Conservation (phyloP, 2,329 filamentous ascomycete species). For the Phoma sp. region DNA sequence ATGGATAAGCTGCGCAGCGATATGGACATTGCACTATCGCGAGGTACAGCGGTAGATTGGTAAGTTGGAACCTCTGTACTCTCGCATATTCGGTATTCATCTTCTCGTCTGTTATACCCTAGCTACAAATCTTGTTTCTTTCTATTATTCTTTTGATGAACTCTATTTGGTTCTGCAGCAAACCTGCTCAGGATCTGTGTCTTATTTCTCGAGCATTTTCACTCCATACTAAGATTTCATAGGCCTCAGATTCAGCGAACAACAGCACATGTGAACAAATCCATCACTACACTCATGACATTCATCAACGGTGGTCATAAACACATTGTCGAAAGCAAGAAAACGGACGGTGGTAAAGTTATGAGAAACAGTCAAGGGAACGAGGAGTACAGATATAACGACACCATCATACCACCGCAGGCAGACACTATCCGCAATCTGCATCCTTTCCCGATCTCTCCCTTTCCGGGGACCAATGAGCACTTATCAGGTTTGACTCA, state of each 20-base stretch:
- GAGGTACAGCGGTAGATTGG: conserved; percentile 28
- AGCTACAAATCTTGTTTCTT: not conserved
- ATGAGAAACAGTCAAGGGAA: conserved; percentile 7
- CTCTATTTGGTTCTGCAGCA: too few relatives aligned
- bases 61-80: conserved; percentile 14
- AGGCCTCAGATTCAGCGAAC: conserved; percentile 29
- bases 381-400: conserved; percentile 6
- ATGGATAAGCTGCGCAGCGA: conserved; percentile 32
- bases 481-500: conserved; percentile 27
- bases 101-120: too few relatives aligned
- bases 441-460: conserved; percentile 34
- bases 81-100: too few relatives aligned
- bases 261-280: conserved; percentile 22
- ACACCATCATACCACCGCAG: conserved; percentile 12
- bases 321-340: conserved; percentile 18
- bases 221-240: conserved; percentile 17
- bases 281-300: conserved; percentile 26
- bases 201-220: not conserved
- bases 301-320: conserved; percentile 32
- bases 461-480: conserved; percentile 29
- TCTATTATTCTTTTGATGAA: not conserved
- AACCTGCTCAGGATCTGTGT: too few relatives aligned
- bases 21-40: conserved; percentile 26
- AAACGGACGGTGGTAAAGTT: conserved; percentile 23
- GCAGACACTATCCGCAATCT: conserved; percentile 23